Evolutionary conservation across 1,284 basidiomycete genomes (phyloP).

Genomic region (Ustilago bromivora): DNA sequence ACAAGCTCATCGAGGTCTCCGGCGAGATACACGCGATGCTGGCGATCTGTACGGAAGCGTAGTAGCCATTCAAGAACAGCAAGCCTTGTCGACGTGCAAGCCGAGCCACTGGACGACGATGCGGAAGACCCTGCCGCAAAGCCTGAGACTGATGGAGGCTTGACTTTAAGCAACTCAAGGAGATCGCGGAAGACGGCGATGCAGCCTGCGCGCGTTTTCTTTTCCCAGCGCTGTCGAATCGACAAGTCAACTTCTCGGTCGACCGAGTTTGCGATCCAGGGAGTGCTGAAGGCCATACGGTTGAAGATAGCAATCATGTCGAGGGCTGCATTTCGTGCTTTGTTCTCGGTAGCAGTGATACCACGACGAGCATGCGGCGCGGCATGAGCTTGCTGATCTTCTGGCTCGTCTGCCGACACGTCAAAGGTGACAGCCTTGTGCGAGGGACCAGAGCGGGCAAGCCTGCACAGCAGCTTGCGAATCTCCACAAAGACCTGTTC

Average conservation of each 20-base stretch:
- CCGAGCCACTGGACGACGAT: constrained; percentile 7
- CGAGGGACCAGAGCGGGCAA: constrained; percentile 27
- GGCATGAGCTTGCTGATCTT: constrained; percentile 14
- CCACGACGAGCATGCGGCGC: constrained; percentile 11
- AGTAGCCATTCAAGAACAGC: constrained; percentile 87
- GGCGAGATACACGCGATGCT: constrained; percentile 85
- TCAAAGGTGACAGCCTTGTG: constrained; percentile 30
- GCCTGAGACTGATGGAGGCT: constrained; percentile 7
- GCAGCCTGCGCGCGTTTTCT: constrained; percentile 53
- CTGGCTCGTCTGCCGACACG: constrained; percentile 4
- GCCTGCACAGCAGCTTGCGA: constrained; percentile 45
- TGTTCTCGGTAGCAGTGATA: constrained; percentile 22
- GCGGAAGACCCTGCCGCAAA: constrained; percentile 5
- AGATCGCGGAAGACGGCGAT: constrained; percentile 64
- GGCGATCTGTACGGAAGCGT: constrained; percentile 88
- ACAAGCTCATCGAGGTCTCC: constrained; percentile 71
- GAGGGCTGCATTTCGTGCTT: constrained; percentile 54
- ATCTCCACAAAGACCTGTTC: constrained; percentile 56
- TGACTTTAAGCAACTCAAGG: constrained; percentile 53
- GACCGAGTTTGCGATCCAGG: constrained; percentile 56
- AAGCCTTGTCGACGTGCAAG: constrained; percentile 73
- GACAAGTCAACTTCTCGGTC: constrained; percentile 36
- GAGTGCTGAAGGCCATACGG: constrained; percentile 64
- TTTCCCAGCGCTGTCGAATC: constrained; percentile 44
- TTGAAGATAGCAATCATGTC: constrained; percentile 67